Evolutionary conservation across 192 early-diverging fungal species (phyloP), one percentile per base, ranked within the genome.

Genomic region (Dispira simplex): DNA sequence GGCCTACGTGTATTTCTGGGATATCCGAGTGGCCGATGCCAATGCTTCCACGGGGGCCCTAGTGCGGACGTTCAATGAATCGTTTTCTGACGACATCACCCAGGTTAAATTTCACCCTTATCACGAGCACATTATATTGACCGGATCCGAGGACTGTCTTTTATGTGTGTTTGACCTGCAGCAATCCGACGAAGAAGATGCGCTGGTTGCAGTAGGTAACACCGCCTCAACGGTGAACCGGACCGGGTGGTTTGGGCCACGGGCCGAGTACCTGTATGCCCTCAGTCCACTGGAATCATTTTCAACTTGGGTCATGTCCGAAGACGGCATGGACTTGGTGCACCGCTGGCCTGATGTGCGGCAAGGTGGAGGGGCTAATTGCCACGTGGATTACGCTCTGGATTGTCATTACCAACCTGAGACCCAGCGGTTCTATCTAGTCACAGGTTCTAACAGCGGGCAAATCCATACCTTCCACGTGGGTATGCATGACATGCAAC

Each of bases 261-360:
- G 69, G 11, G 77, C 79, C n/a, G 91, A 97, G 74, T 96, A 90
- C 71, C 63, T 97, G 9, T 98, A 90, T 65, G 82, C 80, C 46
- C 70, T 90, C 13, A 95, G 85, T 32, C 93, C 97, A 67, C 85
- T 91, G 66, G 92, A 98, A 69, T 96, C 94, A 0, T 81, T 96
- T 26, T 84, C 87, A 46, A 66, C 97, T 25, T 91, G 87, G 78
- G 85, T 71, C 11, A 64, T 48, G 62, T 70, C 28, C 25, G 16
- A 51, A 16, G 55, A 71, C 14, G 62, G 81, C 63, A 71, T 75
- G 23, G 79, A 85, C 45, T 46, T 72, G 5, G 66, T 86, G 52
- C 79, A 76, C 54, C 75, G 87, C 53, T 95, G 89, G 75, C 92
- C 93, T 43, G 92, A 98, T 72, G 81, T 94, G 53, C 77, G 93